A percentile compares a stretch with the other conserved stretches of the same genome.
phyloP scores from a whole-genome alignment of 139 green algal species.

The Nannochloris sp. region DNA sequence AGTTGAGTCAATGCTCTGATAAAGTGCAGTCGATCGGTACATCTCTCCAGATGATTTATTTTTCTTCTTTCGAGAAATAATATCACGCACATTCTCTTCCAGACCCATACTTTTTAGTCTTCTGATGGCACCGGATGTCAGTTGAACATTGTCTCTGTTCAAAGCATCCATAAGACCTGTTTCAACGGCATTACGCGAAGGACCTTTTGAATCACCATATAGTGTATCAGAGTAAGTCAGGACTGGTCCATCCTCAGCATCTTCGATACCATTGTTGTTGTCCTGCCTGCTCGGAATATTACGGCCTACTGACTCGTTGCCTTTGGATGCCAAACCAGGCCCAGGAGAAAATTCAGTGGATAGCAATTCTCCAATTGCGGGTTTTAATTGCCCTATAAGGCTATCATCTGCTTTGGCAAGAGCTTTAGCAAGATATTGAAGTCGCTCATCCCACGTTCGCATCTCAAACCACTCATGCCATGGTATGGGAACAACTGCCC shows the following conservation, averaged over 20 bases:
- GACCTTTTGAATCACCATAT: not conserved
- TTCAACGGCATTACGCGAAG: not conserved
- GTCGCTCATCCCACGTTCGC: conserved; percentile 3
- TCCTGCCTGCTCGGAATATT: not conserved
- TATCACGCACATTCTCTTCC: conserved; percentile 7
- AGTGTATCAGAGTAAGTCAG: not conserved
- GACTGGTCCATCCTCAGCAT: not conserved
- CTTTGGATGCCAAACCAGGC: not conserved
- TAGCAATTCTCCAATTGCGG: not conserved
- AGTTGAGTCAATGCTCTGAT: not conserved
- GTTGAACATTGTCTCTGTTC: conserved; percentile 1
- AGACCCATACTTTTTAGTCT: conserved; percentile 10
- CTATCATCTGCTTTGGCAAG: conserved; percentile 9
- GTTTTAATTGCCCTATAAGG: not conserved
- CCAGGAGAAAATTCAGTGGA: conserved; percentile 13
- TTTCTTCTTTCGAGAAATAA: not conserved
- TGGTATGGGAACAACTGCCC: conserved; percentile 39
- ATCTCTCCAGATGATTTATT: not conserved
- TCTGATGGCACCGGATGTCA: conserved; percentile 7
- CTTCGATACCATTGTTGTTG: not conserved
- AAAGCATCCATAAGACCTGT: conserved; percentile 5
- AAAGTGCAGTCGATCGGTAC: not conserved
- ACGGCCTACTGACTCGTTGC: not conserved
- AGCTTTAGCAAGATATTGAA: conserved; percentile 8
- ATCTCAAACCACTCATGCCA: conserved; percentile 26